Evolutionary conservation across 495 filamentous ascomycete genomes (phyloP).

Genomic region (Penicillium samsonianum): DNA sequence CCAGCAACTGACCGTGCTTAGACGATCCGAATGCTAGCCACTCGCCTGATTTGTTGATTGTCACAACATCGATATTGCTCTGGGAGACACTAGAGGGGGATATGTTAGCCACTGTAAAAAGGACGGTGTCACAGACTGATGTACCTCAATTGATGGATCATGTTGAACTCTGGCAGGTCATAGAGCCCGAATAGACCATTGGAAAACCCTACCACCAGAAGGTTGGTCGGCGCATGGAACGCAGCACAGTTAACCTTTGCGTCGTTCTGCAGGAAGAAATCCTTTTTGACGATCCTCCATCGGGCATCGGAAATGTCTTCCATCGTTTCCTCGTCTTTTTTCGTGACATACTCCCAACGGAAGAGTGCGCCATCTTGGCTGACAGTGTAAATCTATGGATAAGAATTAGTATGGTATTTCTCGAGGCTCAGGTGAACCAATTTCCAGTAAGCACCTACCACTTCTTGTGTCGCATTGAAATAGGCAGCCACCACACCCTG

Average conservation of each 20-base stretch:
- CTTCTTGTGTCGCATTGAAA: constrained; percentile 91
- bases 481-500: constrained; percentile 85
- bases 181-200: constrained; percentile 91
- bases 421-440: constrained; percentile 54
- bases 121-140: neutral
- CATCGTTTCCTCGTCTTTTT: constrained; percentile 59
- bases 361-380: constrained; percentile 70
- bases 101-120: constrained; percentile 5
- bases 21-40: constrained; percentile 99
- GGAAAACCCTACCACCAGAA: constrained; percentile 91
- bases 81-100: constrained; percentile 75
- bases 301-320: constrained; percentile 61
- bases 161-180: constrained; percentile 95
- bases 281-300: constrained; percentile 84
- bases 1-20: constrained; percentile 87
- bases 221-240: constrained; percentile 81
- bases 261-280: constrained; percentile 90
- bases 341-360: constrained; percentile 60
- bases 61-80: constrained; percentile 90
- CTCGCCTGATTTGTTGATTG: constrained; percentile 89
- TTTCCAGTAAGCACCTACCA: constrained; percentile 40
- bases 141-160: constrained; percentile 79
- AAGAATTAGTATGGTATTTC: constrained; percentile 41
- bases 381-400: constrained; percentile 67
- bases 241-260: constrained; percentile 84